Evolutionary conservation across 108 stramenopile species (phyloP).

Genomic region (Cyclotella kingstonii): DNA sequence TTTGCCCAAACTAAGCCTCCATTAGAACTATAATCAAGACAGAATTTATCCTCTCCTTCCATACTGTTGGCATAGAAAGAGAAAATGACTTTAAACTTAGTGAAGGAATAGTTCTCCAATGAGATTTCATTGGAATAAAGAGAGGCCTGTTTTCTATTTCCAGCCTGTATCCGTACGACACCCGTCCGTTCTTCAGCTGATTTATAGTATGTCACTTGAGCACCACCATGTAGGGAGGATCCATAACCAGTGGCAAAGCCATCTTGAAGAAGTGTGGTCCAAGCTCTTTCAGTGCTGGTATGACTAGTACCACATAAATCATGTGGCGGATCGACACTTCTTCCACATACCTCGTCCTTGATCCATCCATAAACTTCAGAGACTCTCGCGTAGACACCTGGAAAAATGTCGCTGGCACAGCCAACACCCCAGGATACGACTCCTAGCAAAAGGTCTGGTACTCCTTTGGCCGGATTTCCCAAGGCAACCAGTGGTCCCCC

Average conservation of each 20-base stretch:
- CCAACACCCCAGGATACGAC: slow-evolving; percentile 40
- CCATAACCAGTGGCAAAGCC: slow-evolving; percentile 15
- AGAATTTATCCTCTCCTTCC: slow-evolving; percentile 32
- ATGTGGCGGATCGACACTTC: slow-evolving; percentile 7
- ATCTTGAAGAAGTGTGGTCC: slow-evolving; percentile 4
- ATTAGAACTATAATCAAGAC: slow-evolving; percentile 21
- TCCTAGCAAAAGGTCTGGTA: slow-evolving; percentile 25
- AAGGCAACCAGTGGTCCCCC: slow-evolving; percentile 22
- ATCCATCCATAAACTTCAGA: slow-evolving; percentile 55
- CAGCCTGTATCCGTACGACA: slow-evolving; percentile 20
- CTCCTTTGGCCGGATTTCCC: slow-evolving; percentile 9
- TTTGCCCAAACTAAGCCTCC: slow-evolving; percentile 12
- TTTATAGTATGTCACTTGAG: slow-evolving; percentile 9
- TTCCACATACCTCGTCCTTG: slow-evolving; percentile 35
- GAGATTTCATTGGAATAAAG: slow-evolving; percentile 9
- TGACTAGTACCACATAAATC: slow-evolving; percentile 1
- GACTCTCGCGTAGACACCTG: slow-evolving; percentile 62
- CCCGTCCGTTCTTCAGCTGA: slow-evolving; percentile 13
- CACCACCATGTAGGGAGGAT: slow-evolving; percentile 5
- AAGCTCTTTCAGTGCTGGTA: background rate
- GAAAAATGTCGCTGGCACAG: slow-evolving; percentile 33
- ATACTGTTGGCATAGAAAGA: slow-evolving; percentile 30
- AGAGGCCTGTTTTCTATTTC: slow-evolving; percentile 9
- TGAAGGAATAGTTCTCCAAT: slow-evolving; percentile 1
- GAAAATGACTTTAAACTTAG: slow-evolving; percentile 20